Conservation (phyloP, 495 filamentous ascomycete genomes). For the Beverwykella pulmonaria region DNA sequence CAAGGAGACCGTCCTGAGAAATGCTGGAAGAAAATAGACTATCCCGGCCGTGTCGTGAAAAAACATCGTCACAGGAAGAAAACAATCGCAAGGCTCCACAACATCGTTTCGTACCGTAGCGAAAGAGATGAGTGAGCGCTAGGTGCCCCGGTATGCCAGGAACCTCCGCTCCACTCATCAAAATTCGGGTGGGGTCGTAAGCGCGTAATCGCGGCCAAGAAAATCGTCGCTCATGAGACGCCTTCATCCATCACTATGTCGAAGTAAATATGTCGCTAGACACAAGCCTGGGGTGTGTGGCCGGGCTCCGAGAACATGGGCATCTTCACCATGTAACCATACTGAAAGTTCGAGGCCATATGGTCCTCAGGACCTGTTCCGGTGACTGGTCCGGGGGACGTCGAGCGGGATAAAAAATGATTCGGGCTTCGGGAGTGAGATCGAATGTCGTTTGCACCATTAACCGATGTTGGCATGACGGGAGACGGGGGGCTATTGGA, state of each 20-base stretch:
- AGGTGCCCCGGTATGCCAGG: neutral
- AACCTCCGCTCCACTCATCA: slow-evolving; percentile 32
- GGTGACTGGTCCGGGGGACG: slow-evolving; percentile 43
- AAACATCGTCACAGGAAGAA: slow-evolving; percentile 9
- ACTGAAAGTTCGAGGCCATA: slow-evolving; percentile 39
- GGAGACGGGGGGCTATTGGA: slow-evolving; percentile 37
- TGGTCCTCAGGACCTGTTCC: slow-evolving; percentile 39
- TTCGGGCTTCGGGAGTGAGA: slow-evolving; percentile 20
- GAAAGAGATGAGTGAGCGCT: slow-evolving; percentile 31
- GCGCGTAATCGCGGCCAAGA: slow-evolving; percentile 29
- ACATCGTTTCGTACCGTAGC: slow-evolving; percentile 16
- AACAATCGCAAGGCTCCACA: slow-evolving; percentile 9
- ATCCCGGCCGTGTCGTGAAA: neutral
- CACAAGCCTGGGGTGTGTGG: slow-evolving; percentile 36
- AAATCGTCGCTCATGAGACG: slow-evolving; percentile 25
- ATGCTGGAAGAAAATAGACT: slow-evolving; percentile 23
- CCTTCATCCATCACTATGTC: neutral
- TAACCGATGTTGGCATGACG: slow-evolving; percentile 24
- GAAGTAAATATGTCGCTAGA: slow-evolving; percentile 12
- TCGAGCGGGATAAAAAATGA: slow-evolving; percentile 42
- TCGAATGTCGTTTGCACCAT: slow-evolving; percentile 38
- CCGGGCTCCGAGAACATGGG: slow-evolving; percentile 34
- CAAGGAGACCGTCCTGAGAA: slow-evolving; percentile 15
- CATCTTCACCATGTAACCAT: slow-evolving; percentile 34
- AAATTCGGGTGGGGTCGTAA: slow-evolving; percentile 21